Percentiles rank a stretch among this genome's conserved stretches.
Conservation (phyloP, 768 basidiomycete species). For the Boletus coccyginus region DNA sequence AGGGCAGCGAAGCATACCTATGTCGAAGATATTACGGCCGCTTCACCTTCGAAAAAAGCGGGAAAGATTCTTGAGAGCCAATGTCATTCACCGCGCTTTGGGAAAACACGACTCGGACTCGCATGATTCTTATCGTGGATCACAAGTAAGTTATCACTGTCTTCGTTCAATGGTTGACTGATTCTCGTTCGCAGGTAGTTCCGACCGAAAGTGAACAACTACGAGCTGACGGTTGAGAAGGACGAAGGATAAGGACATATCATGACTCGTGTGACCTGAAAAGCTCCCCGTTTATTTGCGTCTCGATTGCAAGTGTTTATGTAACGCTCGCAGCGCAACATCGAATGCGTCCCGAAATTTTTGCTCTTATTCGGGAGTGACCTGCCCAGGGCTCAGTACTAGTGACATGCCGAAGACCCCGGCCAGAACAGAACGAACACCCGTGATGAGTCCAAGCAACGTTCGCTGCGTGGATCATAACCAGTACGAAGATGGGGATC, state of each 20-base stretch:
- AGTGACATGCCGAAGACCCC: constrained; percentile 49
- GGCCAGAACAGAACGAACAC: constrained; percentile 44
- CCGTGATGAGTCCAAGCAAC: constrained; percentile 51
- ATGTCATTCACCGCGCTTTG: constrained; percentile 56
- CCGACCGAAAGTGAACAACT: constrained; percentile 70
- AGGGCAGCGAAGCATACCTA: constrained; percentile 58
- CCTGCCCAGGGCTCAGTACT: constrained; percentile 55
- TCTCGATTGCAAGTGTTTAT: constrained; percentile 58
- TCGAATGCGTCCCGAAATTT: constrained; percentile 76
- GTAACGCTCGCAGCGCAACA: constrained; percentile 54
- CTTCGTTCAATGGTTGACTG: background rate
- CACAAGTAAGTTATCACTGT: constrained; percentile 52
- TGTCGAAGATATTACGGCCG: constrained; percentile 40
- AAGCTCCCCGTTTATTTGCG: constrained; percentile 58
- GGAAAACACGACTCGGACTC: constrained; percentile 37
- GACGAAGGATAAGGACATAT: constrained; percentile 51
- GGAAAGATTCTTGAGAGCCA: constrained; percentile 69
- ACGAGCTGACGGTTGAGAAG: constrained; percentile 63
- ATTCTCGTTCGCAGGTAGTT: constrained; percentile 47
- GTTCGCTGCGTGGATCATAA: constrained; percentile 49
- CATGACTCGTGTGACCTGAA: constrained; percentile 46
- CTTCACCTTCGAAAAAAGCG: constrained; percentile 62
- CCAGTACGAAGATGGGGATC: constrained; percentile 40
- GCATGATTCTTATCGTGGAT: constrained; percentile 68
- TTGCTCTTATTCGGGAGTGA: constrained; percentile 56